Percentiles rank a stretch among this genome's conserved stretches.
Conservation (phyloP, 768 basidiomycete genomes). For the Leccinum boreale region DNA sequence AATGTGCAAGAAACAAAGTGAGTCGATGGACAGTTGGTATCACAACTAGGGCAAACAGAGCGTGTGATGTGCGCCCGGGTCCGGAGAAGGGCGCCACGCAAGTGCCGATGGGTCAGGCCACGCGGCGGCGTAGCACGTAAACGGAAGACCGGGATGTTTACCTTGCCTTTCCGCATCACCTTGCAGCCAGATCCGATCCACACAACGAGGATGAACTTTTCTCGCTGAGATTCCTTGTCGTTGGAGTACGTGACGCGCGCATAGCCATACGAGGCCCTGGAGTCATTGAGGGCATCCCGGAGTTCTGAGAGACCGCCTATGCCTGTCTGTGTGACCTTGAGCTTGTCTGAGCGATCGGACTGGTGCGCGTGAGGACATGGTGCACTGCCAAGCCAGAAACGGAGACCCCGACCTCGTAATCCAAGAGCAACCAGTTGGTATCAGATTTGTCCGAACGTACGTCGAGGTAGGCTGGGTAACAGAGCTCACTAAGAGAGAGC, state of each 20-base stretch:
- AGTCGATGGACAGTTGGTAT: slow-evolving; percentile 27
- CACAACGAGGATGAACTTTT: slow-evolving; percentile 84
- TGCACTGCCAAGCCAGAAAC: slow-evolving; percentile 12
- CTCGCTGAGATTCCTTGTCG: slow-evolving; percentile 80
- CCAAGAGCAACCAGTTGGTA: slow-evolving; percentile 86
- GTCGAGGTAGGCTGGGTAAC: slow-evolving; percentile 71
- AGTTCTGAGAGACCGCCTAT: slow-evolving; percentile 79
- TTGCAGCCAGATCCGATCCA: slow-evolving; percentile 85
- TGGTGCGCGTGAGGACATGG: slow-evolving; percentile 27
- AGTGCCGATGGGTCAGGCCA: slow-evolving; percentile 10
- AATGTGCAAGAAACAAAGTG: slow-evolving; percentile 17
- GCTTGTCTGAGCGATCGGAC: slow-evolving; percentile 78
- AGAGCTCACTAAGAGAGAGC: not conserved
- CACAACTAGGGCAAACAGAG: slow-evolving; percentile 22
- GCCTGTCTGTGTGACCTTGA: slow-evolving; percentile 75
- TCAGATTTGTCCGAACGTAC: slow-evolving; percentile 83
- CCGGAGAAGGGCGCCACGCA: slow-evolving; percentile 3
- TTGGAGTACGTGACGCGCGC: slow-evolving; percentile 81
- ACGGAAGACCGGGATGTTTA: slow-evolving; percentile 32
- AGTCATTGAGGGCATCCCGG: slow-evolving; percentile 62
- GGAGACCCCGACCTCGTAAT: slow-evolving; percentile 67
- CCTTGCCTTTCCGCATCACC: slow-evolving; percentile 91
- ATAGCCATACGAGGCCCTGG: slow-evolving; percentile 82
- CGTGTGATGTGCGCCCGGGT: slow-evolving; percentile 21
- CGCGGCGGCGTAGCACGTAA: slow-evolving; percentile 15